Evolutionary conservation across 2,329 filamentous ascomycete species (phyloP).

Genomic region (Tolypocladium amazonense): DNA sequence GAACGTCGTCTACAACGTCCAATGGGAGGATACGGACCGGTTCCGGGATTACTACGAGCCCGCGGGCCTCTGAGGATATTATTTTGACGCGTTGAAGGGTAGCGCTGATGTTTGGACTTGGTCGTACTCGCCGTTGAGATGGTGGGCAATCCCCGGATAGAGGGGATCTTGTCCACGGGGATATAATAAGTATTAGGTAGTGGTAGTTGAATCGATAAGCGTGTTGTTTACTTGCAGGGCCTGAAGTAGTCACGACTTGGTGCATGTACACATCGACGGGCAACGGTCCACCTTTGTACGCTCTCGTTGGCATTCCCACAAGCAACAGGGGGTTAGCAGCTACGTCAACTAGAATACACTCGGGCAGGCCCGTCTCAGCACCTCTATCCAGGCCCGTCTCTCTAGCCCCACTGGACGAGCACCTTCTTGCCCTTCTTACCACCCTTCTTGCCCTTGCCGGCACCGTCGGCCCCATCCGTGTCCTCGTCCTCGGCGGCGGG

Average conservation of each 20-base stretch:
- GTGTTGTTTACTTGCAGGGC: background rate
- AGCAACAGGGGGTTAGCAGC: background rate
- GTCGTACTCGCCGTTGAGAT: too few relatives aligned
- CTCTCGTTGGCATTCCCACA: background rate
- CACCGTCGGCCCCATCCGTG: slow-evolving; percentile 14
- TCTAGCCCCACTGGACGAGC: slow-evolving; percentile 48
- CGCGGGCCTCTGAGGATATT: slow-evolving; percentile 19
- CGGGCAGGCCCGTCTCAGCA: background rate
- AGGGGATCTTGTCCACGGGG: too few relatives aligned
- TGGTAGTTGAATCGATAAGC: background rate
- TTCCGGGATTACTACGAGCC: slow-evolving; percentile 64
- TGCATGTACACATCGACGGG: background rate
- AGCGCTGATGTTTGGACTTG: background rate
- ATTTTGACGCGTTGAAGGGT: background rate
- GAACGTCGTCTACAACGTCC: slow-evolving; percentile 57
- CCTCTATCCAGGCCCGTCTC: background rate
- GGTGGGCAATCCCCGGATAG: background rate
- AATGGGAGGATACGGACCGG: slow-evolving; percentile 50
- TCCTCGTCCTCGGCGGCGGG: slow-evolving; percentile 12
- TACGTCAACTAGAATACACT: background rate
- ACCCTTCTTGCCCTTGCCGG: slow-evolving; percentile 42
- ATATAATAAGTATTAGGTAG: too few relatives aligned
- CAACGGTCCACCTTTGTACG: background rate
- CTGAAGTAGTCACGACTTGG: background rate
- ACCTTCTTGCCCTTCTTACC: slow-evolving; percentile 52